Evolutionary conservation across 2,329 filamentous ascomycete genomes (phyloP).

Genomic region (Dothideomycetes sp.): DNA sequence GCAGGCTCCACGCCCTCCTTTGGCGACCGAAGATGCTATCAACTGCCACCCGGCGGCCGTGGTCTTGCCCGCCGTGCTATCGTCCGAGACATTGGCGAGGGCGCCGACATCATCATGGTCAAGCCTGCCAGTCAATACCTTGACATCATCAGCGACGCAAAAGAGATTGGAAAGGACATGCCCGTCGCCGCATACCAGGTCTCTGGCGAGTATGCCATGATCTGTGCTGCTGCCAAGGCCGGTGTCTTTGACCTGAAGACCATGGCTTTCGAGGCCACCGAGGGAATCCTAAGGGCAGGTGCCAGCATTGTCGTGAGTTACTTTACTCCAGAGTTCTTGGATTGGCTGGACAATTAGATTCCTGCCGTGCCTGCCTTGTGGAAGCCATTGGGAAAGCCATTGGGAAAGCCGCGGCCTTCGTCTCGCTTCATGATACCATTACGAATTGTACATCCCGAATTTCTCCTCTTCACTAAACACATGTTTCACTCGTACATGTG

Average conservation of each 20-base stretch:
- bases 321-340: constrained; percentile 71
- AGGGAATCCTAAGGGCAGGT: constrained; percentile 85
- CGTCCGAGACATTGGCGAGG: constrained; percentile 77
- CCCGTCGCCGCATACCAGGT: constrained; percentile 95
- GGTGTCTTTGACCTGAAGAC: constrained; percentile 91
- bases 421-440: background rate
- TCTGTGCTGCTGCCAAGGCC: constrained; percentile 87
- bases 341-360: constrained; percentile 42
- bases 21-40: constrained; percentile 92
- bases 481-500: background rate
- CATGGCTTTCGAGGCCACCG: constrained; percentile 90
- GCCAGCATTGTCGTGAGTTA: constrained; percentile 91
- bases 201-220: constrained; percentile 95
- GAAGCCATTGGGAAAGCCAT: no score
- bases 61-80: constrained; percentile 89
- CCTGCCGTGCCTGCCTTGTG: no score
- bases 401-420: no score
- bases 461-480: background rate
- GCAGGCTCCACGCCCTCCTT: constrained; percentile 85
- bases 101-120: constrained; percentile 97
- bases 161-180: constrained; percentile 83
- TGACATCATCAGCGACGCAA: constrained; percentile 95
- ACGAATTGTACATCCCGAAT: background rate
- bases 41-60: constrained; percentile 83
- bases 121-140: constrained; percentile 94